Conservation (phyloP, 345 rosid genomes). For the Adansonia digitata region DNA sequence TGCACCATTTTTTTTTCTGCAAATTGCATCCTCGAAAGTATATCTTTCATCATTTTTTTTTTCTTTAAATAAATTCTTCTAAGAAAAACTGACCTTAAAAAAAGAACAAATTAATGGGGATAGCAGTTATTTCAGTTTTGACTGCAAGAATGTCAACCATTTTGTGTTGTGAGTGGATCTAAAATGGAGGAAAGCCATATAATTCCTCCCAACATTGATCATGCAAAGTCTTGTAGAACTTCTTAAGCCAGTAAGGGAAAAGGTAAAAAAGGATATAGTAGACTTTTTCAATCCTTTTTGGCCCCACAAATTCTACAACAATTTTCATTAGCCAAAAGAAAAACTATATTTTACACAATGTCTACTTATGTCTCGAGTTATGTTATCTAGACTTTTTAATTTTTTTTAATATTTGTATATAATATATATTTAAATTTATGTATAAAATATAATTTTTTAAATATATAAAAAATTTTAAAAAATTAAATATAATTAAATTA, state of each 20-base stretch:
- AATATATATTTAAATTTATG: too few relatives aligned
- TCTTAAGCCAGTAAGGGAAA: neutral
- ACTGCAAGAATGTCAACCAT: neutral
- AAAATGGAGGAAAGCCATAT: neutral
- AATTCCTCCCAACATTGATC: neutral
- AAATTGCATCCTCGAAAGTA: neutral
- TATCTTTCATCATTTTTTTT: neutral
- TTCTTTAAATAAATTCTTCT: neutral
- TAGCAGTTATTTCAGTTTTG: conserved; percentile 3
- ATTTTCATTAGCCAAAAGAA: neutral
- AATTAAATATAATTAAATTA: too few relatives aligned
- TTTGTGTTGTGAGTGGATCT: neutral
- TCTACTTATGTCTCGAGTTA: neutral
- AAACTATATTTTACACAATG: too few relatives aligned
- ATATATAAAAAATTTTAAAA: too few relatives aligned
- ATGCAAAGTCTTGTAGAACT: neutral
- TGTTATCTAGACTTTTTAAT: too few relatives aligned
- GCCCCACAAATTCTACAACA: neutral
- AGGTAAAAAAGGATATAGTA: neutral
- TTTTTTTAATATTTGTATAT: too few relatives aligned
- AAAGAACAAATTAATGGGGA: neutral
- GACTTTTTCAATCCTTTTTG: neutral
- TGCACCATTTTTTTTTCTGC: neutral
- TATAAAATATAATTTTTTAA: too few relatives aligned
- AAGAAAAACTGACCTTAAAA: neutral